These are phyloP conservation scores for Cicer chorassanicum DNA, from an alignment of 306 rosid genomes.

Conservation along the genomic window DNA sequence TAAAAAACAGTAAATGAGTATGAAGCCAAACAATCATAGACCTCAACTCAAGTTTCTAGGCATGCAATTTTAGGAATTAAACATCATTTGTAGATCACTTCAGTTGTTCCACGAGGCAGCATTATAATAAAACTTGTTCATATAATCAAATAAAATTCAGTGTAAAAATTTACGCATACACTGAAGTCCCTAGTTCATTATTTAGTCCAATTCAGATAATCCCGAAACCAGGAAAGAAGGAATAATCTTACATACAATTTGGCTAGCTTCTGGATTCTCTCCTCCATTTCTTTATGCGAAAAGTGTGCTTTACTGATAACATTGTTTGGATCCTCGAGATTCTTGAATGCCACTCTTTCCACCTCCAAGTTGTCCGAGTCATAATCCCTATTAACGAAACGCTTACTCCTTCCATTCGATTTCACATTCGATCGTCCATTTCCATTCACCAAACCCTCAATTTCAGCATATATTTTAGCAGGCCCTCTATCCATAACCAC, in stretches of 20 bases:
- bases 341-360: constrained; percentile 83
- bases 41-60: constrained; percentile 4
- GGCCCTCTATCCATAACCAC: constrained; percentile 24
- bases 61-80: neutral
- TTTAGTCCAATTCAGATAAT: constrained; percentile 21
- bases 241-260: constrained; percentile 56
- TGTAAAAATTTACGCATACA: constrained; percentile 11
- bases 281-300: constrained; percentile 84
- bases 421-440: constrained; percentile 41
- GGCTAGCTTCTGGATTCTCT: constrained; percentile 80
- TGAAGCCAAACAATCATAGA: constrained; percentile 16
- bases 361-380: constrained; percentile 53
- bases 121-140: constrained; percentile 31
- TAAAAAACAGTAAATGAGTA: constrained; percentile 10
- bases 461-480: constrained; percentile 45
- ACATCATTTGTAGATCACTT: neutral
- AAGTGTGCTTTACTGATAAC: constrained; percentile 57
- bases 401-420: constrained; percentile 46
- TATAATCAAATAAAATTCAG: neutral
- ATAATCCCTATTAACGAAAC: constrained; percentile 41
- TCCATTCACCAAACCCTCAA: constrained; percentile 43
- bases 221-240: constrained; percentile 43
- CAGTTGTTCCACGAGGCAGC: constrained; percentile 8
- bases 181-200: constrained; percentile 18
- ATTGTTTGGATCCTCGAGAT: constrained; percentile 57